A percentile compares a stretch with the other conserved stretches of the same genome.
Conservation (phyloP, 2,329 filamentous ascomycete species). For the Sporothrix pseudoabietina region DNA sequence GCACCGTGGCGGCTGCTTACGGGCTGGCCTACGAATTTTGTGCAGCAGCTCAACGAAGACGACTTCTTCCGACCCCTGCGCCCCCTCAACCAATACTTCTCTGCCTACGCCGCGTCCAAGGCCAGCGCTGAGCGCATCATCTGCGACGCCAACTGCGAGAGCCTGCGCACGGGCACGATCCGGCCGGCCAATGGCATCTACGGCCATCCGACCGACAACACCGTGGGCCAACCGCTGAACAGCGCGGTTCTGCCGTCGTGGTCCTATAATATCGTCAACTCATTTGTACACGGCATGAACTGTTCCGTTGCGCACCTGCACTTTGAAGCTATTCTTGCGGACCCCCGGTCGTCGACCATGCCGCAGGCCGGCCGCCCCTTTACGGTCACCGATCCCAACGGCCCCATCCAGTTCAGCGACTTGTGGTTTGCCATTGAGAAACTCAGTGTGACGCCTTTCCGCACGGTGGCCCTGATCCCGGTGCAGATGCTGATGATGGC, state of each 20-base stretch:
- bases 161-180: slow-evolving; percentile 55
- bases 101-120: slow-evolving; percentile 53
- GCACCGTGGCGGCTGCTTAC: slow-evolving; percentile 46
- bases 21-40: slow-evolving; percentile 42
- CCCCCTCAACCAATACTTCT: slow-evolving; percentile 46
- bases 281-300: slow-evolving; percentile 48
- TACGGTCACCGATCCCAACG: slow-evolving; percentile 48
- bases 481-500: slow-evolving; percentile 44
- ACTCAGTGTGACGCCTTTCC: slow-evolving; percentile 44
- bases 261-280: slow-evolving; percentile 45
- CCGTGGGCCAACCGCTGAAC: slow-evolving; percentile 48
- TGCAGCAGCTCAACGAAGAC: slow-evolving; percentile 49
- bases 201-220: slow-evolving; percentile 52
- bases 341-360: slow-evolving; percentile 35
- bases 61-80: slow-evolving; percentile 45
- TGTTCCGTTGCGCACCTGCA: slow-evolving; percentile 48
- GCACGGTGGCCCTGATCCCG: slow-evolving; percentile 40
- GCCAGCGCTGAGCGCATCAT: slow-evolving; percentile 50
- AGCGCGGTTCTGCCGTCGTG: slow-evolving; percentile 47
- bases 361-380: slow-evolving; percentile 46
- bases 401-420: slow-evolving; percentile 45
- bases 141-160: slow-evolving; percentile 40
- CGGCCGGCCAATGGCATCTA: slow-evolving; percentile 57
- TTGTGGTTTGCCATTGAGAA: slow-evolving; percentile 43
- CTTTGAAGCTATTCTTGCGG: slow-evolving; percentile 46